Base-by-base conservation (phyloP, 2,329 filamentous ascomycete genomes). In the Trichoderma sp. region DNA sequence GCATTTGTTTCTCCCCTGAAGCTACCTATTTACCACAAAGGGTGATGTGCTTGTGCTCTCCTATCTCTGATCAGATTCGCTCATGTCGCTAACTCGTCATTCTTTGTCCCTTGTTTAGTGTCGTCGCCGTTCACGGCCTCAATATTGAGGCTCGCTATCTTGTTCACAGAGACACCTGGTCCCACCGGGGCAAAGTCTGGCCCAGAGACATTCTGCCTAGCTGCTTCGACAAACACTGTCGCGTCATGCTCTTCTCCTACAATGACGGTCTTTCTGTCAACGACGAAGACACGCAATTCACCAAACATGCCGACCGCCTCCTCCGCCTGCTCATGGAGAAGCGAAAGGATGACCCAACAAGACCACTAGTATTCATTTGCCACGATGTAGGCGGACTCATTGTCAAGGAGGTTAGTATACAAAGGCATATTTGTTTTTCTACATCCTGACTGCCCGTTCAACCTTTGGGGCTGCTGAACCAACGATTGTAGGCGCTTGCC, bases 181-280 rank as follows among this genome's bases (percentile, higher is more conserved):
- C 61, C 47, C 19, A 43, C 27, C n/a, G 24, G 40, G 52, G 55
- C 55, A 59, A 37, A 16, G 11, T 62, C 1, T 70, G 69, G 69
- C 58, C 66, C 24, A 64, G 69, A 10, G 65, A 68, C 16, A 52
- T 68, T 27, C 69, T 70, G 4, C 69, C 69, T 13, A 56, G 56
- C 29, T 37, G 40, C 14, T 60, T 33, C 24, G 10, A 8, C 13
- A 62, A 68, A 11, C 19, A 16, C 8, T 70, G 65, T 4, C 69
- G 69, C 4, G 37, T 68, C 49, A 68, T 70, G 69, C 43, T 70
- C 29, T 70, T 70, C 65, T 63, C 58, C n/a, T 70, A 63, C 37
- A 68, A 64, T 33, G 33, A 49, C n/a, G 58, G 57, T 21, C 37
- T 52, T 33, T 40, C 29, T 5, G 40, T 70, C 5, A 59, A 24